Conservation (phyloP, 129 eudicot genomes). For the Lonicera japonica region DNA sequence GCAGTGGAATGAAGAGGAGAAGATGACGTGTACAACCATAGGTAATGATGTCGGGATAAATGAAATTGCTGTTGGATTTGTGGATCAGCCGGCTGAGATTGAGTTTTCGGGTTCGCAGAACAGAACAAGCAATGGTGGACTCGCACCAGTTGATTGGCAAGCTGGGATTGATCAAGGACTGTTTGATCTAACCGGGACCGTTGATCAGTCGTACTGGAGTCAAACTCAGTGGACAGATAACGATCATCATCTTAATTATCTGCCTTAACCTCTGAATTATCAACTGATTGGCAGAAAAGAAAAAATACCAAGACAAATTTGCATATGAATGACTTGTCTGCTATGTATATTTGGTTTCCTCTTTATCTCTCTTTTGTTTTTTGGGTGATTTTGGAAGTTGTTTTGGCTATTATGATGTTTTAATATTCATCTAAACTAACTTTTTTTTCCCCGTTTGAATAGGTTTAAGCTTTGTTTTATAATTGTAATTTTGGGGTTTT, state of each 20-base stretch:
- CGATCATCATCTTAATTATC: slow-evolving; percentile 47
- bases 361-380: not conserved
- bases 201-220: slow-evolving; percentile 62
- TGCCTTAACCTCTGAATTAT: slow-evolving; percentile 20
- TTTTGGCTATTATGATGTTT: slow-evolving; percentile 27
- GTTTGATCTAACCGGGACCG: slow-evolving; percentile 55
- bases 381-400: slow-evolving; percentile 13
- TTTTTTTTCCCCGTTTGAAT: not conserved
- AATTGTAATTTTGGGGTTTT: not conserved
- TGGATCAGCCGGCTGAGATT: slow-evolving; percentile 21
- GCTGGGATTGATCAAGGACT: slow-evolving; percentile 43
- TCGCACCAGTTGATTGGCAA: slow-evolving; percentile 35
- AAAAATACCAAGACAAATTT: slow-evolving; percentile 2
- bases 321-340: not conserved
- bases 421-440: slow-evolving; percentile 34
- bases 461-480: no score
- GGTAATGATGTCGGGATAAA: slow-evolving; percentile 18
- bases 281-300: not conserved
- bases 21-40: no score
- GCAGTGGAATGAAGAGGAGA: no score
- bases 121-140: slow-evolving; percentile 26
- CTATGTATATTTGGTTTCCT: not conserved
- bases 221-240: slow-evolving; percentile 53
- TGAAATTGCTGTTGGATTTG: not conserved
- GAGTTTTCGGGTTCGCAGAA: slow-evolving; percentile 28